phyloP scores from a whole-genome alignment of 306 rosid species.

The Canavalia gladiata region DNA sequence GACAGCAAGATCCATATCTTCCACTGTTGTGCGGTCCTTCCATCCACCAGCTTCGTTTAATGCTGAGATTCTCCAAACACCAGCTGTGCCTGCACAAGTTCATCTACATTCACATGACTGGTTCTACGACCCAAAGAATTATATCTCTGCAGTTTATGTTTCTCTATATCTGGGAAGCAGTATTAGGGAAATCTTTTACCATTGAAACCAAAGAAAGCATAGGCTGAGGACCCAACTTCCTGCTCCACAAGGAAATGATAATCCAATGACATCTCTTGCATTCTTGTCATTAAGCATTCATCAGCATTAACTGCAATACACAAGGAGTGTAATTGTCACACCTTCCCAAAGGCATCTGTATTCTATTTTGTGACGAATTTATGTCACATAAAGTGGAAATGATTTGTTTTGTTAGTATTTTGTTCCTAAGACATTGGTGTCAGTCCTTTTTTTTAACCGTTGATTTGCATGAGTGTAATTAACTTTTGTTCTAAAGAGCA shows the following conservation, averaged over 20 bases:
- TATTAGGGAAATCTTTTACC: conserved; percentile 50
- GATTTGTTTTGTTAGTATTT: conserved; percentile 6
- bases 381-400: not conserved
- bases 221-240: conserved; percentile 72
- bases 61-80: conserved; percentile 95
- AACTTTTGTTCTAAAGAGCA: conserved; percentile 8
- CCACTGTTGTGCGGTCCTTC: conserved; percentile 95
- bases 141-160: not conserved
- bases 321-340: conserved; percentile 24
- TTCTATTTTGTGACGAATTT: not conserved
- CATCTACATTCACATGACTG: conserved; percentile 27
- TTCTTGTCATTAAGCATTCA: conserved; percentile 80
- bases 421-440: not conserved
- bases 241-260: conserved; percentile 82
- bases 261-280: conserved; percentile 83
- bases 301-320: conserved; percentile 78
- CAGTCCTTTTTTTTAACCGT: not conserved
- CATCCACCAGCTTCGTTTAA: conserved; percentile 95
- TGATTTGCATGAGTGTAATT: not conserved
- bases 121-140: conserved; percentile 5
- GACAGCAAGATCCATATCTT: conserved; percentile 97
- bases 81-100: conserved; percentile 81
- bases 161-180: not conserved
- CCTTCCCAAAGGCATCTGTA: too few species aligned
- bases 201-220: conserved; percentile 80